Conservation (phyloP, 2,329 filamentous ascomycete species). For the Diplodia seriata region DNA sequence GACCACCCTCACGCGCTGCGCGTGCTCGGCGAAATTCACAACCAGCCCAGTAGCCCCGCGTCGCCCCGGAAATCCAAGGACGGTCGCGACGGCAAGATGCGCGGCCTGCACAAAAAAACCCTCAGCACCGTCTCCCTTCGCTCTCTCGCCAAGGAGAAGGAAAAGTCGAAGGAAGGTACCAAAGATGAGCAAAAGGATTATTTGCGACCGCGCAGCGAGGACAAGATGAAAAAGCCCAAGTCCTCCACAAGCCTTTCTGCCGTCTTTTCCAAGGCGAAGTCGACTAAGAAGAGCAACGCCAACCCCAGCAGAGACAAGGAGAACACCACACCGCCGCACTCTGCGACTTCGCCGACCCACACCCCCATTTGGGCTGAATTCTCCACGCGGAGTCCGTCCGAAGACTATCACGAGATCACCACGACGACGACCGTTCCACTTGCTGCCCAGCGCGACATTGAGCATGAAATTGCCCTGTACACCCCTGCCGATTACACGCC, state of each 20-base stretch:
- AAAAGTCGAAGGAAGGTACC: conserved; percentile 43
- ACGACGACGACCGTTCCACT: conserved; percentile 54
- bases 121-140: conserved; percentile 62
- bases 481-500: conserved; percentile 67
- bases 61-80: conserved; percentile 50
- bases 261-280: conserved; percentile 77
- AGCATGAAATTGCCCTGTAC: conserved; percentile 65
- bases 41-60: conserved; percentile 46
- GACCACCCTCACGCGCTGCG: conserved; percentile 56
- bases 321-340: conserved; percentile 71
- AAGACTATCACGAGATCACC: conserved; percentile 40
- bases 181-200: conserved; percentile 39
- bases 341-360: conserved; percentile 52
- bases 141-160: conserved; percentile 58
- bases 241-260: conserved; percentile 82
- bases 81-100: conserved; percentile 41
- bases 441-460: conserved; percentile 53
- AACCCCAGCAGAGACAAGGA: conserved; percentile 75
- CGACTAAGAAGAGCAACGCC: conserved; percentile 67
- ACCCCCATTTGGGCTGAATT: conserved; percentile 87
- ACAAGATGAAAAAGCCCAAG: conserved; percentile 73
- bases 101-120: conserved; percentile 59
- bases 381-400: conserved; percentile 45
- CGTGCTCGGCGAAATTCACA: conserved; percentile 42
- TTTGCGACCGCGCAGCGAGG: conserved; percentile 29